phyloP scores from a whole-genome alignment of 768 basidiomycete genomes.

The Boletellus emodensis region DNA sequence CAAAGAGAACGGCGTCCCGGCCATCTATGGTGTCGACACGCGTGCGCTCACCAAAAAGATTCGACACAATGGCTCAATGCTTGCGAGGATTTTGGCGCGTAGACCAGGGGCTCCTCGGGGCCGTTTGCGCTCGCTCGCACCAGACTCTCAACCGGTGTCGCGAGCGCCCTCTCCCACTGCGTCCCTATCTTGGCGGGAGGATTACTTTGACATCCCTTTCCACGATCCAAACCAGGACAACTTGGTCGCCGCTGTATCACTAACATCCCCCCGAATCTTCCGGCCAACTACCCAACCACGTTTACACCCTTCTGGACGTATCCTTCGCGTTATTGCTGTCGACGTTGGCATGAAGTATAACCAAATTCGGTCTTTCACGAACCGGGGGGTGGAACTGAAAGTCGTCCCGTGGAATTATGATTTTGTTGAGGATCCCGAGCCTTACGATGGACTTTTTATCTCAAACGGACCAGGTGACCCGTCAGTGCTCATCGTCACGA shows the following conservation, averaged over 20 bases:
- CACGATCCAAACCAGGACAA: constrained; percentile 85
- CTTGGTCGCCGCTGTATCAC: constrained; percentile 88
- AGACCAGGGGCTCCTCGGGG: constrained; percentile 43
- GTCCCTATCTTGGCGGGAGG: constrained; percentile 68
- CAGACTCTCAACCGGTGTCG: constrained; percentile 39
- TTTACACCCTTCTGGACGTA: constrained; percentile 74
- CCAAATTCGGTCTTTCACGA: constrained; percentile 93
- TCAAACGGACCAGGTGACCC: constrained; percentile 99
- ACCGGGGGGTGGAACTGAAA: constrained; percentile 92
- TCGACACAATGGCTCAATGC: constrained; percentile 90
- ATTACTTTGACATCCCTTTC: constrained; percentile 81
- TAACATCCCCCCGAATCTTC: constrained; percentile 62
- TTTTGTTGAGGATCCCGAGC: constrained; percentile 71
- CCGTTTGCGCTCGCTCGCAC: constrained; percentile 32
- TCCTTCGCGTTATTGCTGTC: constrained; percentile 80
- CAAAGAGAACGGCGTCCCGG: constrained; percentile 91
- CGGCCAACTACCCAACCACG: constrained; percentile 52
- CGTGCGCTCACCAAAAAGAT: constrained; percentile 95
- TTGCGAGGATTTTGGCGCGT: constrained; percentile 77
- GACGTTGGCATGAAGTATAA: constrained; percentile 99
- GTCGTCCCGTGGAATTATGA: constrained; percentile 98
- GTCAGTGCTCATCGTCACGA: constrained; percentile 71
- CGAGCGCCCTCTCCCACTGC: constrained; percentile 53
- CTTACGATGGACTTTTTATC: constrained; percentile 92
- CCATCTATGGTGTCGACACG: constrained; percentile 94